These are phyloP conservation scores for Mortierella antarctica DNA, from an alignment of 192 early-diverging fungal genomes.

Conservation along the genomic window DNA sequence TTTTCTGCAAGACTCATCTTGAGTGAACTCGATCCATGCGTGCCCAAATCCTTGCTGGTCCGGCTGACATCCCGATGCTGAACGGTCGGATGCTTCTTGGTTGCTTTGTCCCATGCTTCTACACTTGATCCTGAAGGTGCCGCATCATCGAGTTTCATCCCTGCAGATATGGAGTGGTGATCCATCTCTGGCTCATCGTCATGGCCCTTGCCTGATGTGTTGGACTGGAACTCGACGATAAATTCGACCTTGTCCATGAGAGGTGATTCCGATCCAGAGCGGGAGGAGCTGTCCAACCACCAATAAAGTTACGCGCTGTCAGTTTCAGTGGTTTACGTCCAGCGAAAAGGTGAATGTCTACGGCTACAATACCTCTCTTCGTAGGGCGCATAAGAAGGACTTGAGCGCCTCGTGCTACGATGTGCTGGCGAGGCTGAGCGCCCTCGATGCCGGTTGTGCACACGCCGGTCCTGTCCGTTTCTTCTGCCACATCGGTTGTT, in stretches of 20 bases:
- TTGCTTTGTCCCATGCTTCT: neutral
- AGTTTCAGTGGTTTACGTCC: neutral
- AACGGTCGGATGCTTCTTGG: neutral
- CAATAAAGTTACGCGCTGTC: neutral
- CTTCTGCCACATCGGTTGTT: neutral
- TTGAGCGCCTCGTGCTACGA: slow-evolving; percentile 13
- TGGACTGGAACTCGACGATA: slow-evolving; percentile 22
- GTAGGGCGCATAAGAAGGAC: slow-evolving; percentile 40
- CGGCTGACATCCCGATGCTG: neutral
- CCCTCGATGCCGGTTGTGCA: slow-evolving; percentile 5
- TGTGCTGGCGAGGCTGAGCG: slow-evolving; percentile 15
- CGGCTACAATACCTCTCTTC: neutral
- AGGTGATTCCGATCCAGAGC: slow-evolving; percentile 31
- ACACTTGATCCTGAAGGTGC: neutral
- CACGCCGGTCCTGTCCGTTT: neutral
- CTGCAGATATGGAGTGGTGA: neutral
- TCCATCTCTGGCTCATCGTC: slow-evolving; percentile 5
- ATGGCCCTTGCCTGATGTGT: neutral
- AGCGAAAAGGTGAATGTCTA: neutral
- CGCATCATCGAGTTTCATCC: neutral
- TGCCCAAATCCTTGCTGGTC: neutral
- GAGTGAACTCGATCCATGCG: neutral
- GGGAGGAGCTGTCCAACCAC: slow-evolving; percentile 2
- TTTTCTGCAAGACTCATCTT: slow-evolving; percentile 37
- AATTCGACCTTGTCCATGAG: slow-evolving; percentile 16